Evolutionary conservation across 352 stramenopile genomes (phyloP), one percentile per base, ranked within the genome.

Genomic region (Phytophthora cryptogea): DNA sequence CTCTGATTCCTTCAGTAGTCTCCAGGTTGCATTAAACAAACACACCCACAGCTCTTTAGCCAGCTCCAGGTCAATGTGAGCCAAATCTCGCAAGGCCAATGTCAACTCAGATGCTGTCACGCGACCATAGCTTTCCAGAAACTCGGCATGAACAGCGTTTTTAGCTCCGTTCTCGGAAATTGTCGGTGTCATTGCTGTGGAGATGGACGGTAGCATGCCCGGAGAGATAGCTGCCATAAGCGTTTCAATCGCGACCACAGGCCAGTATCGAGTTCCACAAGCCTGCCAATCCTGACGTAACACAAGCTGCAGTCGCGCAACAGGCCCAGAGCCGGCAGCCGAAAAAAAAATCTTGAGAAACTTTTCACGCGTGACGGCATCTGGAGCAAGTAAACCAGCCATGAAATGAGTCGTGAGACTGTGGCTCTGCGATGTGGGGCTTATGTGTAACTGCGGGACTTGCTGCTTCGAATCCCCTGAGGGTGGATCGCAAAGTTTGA

Each of bases 251-350:
- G 82, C 87, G 17, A 94, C 80, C 11, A 89, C 81, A 23, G 85
- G 72, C 88, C 88, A 96, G 54, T 92, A 96, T 27, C 88, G 72
- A 8, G 86, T 89, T 1, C 86, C 88, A 51, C 83, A 93, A n/a
- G 80, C 70, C 58, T 96, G 86, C 88, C 88, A 96, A 50, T 96
- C 88, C 44, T 95, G 86, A 4, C 86, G 80, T 4, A 96, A 56
- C 8, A 96, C 60, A 42, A 88, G 69, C 39, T 92, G 76, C 26
- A 96, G 46, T 23, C 83, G 67, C 6, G 70, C 65, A 23, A 84
- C 74, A 8, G 80, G 82, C 3, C 72, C 70, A 36, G 70, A 54
- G 13, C 53, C 77, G 13, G 69, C 56, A 43, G 54, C 68, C 10
- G 73, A 70, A 39, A 89, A 78, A 43, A 94, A 93, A 28, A 88